Evolutionary conservation across 1,284 basidiomycete species (phyloP), one percentile per base, ranked within the genome.

Genomic region (Volvariella surrecta): DNA sequence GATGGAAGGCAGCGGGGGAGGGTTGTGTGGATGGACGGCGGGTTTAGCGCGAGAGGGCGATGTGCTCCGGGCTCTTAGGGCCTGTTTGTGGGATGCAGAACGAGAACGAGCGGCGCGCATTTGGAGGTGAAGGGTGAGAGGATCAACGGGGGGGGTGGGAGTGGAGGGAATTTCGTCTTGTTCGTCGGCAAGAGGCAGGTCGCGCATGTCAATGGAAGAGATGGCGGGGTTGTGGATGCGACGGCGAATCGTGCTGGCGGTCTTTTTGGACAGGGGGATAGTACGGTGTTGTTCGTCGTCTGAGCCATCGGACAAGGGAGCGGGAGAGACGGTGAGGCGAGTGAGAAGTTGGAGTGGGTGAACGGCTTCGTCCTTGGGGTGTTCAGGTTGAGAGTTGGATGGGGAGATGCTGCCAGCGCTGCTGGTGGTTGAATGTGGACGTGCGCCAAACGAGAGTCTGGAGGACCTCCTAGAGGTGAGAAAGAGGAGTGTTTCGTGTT

Each of bases 401-500:
- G n/a, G n/a, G n/a, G 24, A 28, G 24, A 28, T n/a, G 34, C 34
- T 35, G 34, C 34, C 18, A 35, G 6, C 18, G 34, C 34, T 18
- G 37, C 28, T 13, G 13, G 45, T 46, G 8, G 50, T 47, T n/a
- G 47, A 48, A 15, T 46, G 44, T 15, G 45, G 39, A 15, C 40
- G 39, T 32, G 40, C 38, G n/a, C 49, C 45, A 38, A 53, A 40
- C n/a, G 58, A 61, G 22, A 52, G 44, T 31, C 50, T 55, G 11
- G 54, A 54, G 8, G 54, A 40, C 31, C 53, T 42, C 17, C 62
- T 60, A 8, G 61, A 59, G 13, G 34, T 19, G n/a, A 71, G 64
- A 30, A 71, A 61, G 43, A 66, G 53, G 17, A 72, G 61, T 9
- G 64, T 62, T 32, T 74, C 72, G 32, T 67, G 62, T 40, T 70